A percentile compares a stretch with the other conserved stretches of the same genome.
Evolutionary conservation across 1,284 basidiomycete genomes (phyloP).

Genomic region (Fistulinella cinereoalba): DNA sequence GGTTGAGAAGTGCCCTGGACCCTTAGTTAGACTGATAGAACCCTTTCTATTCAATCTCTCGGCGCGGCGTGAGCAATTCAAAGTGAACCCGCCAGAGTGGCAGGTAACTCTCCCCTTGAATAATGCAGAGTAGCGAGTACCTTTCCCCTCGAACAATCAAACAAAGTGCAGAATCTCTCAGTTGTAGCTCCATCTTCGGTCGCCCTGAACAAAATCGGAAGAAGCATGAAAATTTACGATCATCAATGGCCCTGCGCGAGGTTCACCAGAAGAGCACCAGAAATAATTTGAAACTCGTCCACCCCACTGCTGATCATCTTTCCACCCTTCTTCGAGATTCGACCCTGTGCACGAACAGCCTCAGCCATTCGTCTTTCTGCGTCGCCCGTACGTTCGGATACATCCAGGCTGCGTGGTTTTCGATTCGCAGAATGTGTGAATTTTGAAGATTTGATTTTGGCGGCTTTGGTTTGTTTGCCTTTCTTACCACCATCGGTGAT

Average conservation of each 20-base stretch:
- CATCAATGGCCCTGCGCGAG: conserved; percentile 41
- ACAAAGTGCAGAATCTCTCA: too few species aligned
- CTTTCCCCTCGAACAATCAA: too few species aligned
- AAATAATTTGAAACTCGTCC: conserved; percentile 82
- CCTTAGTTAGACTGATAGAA: too few species aligned
- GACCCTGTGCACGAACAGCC: conserved; percentile 83
- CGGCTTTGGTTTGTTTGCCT: conserved; percentile 18
- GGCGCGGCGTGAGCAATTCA: too few species aligned
- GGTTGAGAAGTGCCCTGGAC: too few species aligned
- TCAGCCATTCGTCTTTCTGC: conserved; percentile 85
- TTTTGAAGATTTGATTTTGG: conserved; percentile 36
- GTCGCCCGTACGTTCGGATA: conserved; percentile 28
- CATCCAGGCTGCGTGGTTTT: conserved; percentile 43
- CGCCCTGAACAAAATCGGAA: neutral
- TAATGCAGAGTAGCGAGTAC: too few species aligned
- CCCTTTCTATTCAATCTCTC: too few species aligned
- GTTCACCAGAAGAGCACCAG: conserved; percentile 65
- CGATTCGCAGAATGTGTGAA: conserved; percentile 1
- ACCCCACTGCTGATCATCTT: conserved; percentile 72
- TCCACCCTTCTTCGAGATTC: conserved; percentile 77
- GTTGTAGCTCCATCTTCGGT: too few species aligned
- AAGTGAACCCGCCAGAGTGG: too few species aligned
- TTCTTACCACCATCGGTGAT: conserved; percentile 43
- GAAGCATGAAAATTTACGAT: conserved; percentile 4
- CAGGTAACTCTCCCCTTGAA: too few species aligned